Conservation (phyloP, 352 stramenopile genomes). For the Aphanomyces invadans region DNA sequence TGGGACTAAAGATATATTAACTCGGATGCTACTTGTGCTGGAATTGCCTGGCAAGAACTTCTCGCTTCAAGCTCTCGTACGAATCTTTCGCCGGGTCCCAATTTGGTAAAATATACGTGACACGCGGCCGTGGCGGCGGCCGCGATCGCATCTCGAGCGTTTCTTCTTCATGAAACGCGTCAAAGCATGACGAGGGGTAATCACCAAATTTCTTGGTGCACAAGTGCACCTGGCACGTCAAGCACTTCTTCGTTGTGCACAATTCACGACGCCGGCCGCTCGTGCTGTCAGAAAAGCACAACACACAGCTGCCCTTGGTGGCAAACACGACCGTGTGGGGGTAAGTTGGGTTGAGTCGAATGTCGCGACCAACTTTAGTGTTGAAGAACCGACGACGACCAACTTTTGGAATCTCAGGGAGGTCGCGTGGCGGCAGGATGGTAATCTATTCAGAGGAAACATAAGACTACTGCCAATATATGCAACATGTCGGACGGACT, state of each 20-base stretch:
- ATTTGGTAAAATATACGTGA: conserved; percentile 18
- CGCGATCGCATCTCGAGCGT: conserved; percentile 10
- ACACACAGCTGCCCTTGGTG: conserved; percentile 3
- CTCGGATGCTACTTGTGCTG: background rate
- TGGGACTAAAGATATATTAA: conserved; percentile 20
- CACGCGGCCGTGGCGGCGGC: conserved; percentile 5
- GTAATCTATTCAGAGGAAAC: background rate
- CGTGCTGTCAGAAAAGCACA: conserved; percentile 23
- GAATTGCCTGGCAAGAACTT: background rate
- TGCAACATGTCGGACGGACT: background rate
- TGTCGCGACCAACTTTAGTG: conserved; percentile 4
- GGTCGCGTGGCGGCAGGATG: background rate
- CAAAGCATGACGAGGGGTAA: conserved; percentile 13
- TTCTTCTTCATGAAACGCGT: conserved; percentile 9
- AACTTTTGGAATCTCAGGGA: conserved; percentile 13
- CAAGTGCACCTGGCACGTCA: conserved; percentile 14
- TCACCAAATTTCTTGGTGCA: conserved; percentile 17
- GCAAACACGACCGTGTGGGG: background rate
- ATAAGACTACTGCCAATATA: background rate
- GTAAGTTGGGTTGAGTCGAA: conserved; percentile 15
- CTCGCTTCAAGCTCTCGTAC: conserved; percentile 17
- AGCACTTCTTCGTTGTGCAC: conserved; percentile 4
- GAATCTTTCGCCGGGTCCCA: conserved; percentile 23
- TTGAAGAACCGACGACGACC: conserved; percentile 19
- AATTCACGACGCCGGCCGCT: conserved; percentile 14